Evolutionary conservation across 257 asterid genomes (phyloP), one percentile per base, ranked within the genome.

Genomic region (Thymus mandschuricus): DNA sequence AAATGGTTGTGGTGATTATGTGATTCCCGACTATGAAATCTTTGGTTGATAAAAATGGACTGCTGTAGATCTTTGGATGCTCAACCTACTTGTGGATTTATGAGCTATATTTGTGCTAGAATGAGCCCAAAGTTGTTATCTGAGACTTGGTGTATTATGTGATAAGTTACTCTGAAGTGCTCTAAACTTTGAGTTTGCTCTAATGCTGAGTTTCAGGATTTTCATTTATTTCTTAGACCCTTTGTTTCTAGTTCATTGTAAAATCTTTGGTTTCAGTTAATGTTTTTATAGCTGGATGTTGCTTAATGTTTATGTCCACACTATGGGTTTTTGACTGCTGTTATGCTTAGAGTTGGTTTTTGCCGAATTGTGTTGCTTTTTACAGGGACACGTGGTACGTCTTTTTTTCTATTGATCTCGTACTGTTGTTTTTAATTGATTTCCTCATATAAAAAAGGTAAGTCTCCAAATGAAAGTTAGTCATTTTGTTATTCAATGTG

Each of bases 1-100:
- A 85, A 84, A 85, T 93, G 97, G 91, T 88, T 86, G 76, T 92
- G 96, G 89, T 92, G 97, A 90, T 88, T 88, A 81, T 87, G 84
- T 93, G 89, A 83, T 86, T 88, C 90, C 95, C 85, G 96, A 88
- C 89, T 81, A 58, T 91, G 93, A 86, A 77, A 85, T 86, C 96
- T 92, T 86, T 89, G 86, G 92, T 86, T 89, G 96, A 85, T 88
- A 61, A 82, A 81, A 82, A 81, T 85, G 96, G 91, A 84, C 88
- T 92, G 96, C 96, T 89, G 86, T 87, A 84, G 88, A 85, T 84
- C 95, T 90, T 92, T 93, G 89, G 97, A 95, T 89, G 97, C 96
- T 87, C 96, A 83, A 86, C 84, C 83, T 83, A 56, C 84, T 81
- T 88, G 82, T 90, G 91, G 95, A 77, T 81, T 79, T 85, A 76